phyloP scores from a whole-genome alignment of 208 protist genomes.

The Vickermania spadyakhi region DNA sequence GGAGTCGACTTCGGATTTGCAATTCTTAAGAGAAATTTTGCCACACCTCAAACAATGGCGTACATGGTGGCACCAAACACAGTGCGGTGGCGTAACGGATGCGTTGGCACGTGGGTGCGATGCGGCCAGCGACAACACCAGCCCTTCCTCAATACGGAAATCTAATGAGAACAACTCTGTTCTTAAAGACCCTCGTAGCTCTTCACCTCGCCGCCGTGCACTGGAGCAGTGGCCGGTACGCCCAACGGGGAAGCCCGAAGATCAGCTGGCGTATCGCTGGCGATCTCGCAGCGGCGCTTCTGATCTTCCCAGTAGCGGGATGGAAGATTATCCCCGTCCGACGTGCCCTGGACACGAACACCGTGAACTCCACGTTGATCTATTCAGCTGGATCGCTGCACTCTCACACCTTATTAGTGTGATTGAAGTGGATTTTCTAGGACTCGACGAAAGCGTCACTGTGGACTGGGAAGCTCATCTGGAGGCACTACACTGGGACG shows the following conservation, averaged over 20 bases:
- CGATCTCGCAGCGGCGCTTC: conserved; percentile 41
- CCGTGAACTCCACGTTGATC: conserved; percentile 69
- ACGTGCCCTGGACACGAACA: conserved; percentile 36
- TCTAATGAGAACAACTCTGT: conserved; percentile 15
- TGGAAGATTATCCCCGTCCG: conserved; percentile 74
- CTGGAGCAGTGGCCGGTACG: conserved; percentile 42
- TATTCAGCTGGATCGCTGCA: conserved; percentile 72
- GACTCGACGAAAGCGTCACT: conserved; percentile 29
- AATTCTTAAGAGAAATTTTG: conserved; percentile 43
- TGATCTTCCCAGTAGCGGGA: conserved; percentile 52
- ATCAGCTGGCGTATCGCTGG: conserved; percentile 70
- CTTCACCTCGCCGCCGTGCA: conserved; percentile 8
- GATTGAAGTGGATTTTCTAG: conserved; percentile 41
- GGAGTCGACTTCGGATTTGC: conserved; percentile 27
- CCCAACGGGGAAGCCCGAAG: conserved; percentile 19
- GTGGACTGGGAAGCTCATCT: conserved; percentile 68
- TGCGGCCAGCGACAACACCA: too few species aligned
- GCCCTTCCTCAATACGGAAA: too few species aligned
- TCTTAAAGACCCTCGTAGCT: conserved; percentile 13
- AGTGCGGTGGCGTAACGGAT: conserved; percentile 24
- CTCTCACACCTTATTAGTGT: conserved; percentile 50
- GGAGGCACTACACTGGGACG: conserved; percentile 67
- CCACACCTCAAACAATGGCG: conserved; percentile 49
- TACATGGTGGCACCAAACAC: conserved; percentile 64
- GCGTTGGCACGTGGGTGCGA: not conserved